These are phyloP conservation scores for Backusella tuberculispora DNA, from an alignment of 192 early-diverging fungal genomes.

Conservation along the genomic window DNA sequence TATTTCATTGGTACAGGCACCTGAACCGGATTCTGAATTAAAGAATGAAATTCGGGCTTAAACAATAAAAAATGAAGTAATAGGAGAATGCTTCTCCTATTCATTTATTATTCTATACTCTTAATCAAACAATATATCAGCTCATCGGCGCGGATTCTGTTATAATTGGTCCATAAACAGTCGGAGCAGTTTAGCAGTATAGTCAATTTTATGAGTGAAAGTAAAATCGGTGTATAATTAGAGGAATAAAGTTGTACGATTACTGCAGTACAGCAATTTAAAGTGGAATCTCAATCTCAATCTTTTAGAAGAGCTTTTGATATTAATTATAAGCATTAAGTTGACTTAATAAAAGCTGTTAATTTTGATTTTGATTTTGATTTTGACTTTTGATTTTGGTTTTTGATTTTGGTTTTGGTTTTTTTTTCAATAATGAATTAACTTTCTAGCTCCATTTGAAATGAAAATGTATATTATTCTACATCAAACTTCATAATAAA, in stretches of 20 bases:
- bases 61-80: not conserved
- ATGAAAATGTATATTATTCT: not conserved
- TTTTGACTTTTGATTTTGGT: not conserved
- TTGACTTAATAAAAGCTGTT: not conserved
- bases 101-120: not conserved
- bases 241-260: constrained; percentile 1
- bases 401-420: not conserved
- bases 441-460: constrained; percentile 3
- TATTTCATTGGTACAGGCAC: not conserved
- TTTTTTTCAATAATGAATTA: not conserved
- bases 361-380: not conserved
- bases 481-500: not conserved
- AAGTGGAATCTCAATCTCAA: not conserved
- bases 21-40: not conserved
- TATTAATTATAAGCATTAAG: not conserved
- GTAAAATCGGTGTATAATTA: not conserved
- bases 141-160: not conserved
- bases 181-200: not conserved
- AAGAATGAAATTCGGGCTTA: not conserved
- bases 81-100: not conserved
- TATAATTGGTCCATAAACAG: constrained; percentile 1
- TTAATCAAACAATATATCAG: not conserved
- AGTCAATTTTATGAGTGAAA: not conserved
- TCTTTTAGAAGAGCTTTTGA: not conserved
- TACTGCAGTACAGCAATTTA: not conserved